Base-by-base conservation (phyloP, 257 asterid genomes). In the Scutellaria baicalensis region DNA sequence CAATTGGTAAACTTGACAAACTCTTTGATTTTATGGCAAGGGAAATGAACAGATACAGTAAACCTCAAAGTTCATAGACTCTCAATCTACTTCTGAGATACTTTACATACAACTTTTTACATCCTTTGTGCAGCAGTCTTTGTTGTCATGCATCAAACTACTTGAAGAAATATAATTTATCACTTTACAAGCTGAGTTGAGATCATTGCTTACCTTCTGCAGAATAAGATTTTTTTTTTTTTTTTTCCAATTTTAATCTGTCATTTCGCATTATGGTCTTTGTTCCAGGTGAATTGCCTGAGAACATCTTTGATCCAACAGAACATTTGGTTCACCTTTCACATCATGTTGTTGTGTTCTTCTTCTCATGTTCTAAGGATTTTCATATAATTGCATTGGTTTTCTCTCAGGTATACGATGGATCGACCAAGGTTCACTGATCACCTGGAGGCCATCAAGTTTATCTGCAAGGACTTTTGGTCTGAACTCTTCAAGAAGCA, bases 381-480 rank as follows among this genome's bases (percentile, higher is more conserved):
- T 1, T 33, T 50, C 44, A 45, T 60, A 40, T 39, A 33, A 38
- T 61, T 10, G 56, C 39, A 35, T 59, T 47, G 16, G 38, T 48
- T 72, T 71, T 64, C 58, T 64, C 31, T 10, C 75, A 91, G 99
- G 83, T 93, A 91, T 80, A 93, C 97, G 17, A 87, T 89, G 96
- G 96, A 93, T 73, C 81, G 87, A 11, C 99, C 96, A 56, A 89
- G 99, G 81, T 93, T 93, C 84, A 85, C 91, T 9, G 96, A 93
- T 72, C 92, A 93, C 83, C 82, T 93, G 72, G 99, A 93, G 75
- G 99, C 97, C 10, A 91, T 93, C 81, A 93, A 93, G 83, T 93
- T 91, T 74, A 87, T 93, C 68, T 93, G 99, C 93, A 93, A 93
- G 81, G 99, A 93, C 84, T 93, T 93, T 59, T 93, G 99, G 97